Conservation (phyloP, 768 basidiomycete species). For the Amanita pseudoporphyria region DNA sequence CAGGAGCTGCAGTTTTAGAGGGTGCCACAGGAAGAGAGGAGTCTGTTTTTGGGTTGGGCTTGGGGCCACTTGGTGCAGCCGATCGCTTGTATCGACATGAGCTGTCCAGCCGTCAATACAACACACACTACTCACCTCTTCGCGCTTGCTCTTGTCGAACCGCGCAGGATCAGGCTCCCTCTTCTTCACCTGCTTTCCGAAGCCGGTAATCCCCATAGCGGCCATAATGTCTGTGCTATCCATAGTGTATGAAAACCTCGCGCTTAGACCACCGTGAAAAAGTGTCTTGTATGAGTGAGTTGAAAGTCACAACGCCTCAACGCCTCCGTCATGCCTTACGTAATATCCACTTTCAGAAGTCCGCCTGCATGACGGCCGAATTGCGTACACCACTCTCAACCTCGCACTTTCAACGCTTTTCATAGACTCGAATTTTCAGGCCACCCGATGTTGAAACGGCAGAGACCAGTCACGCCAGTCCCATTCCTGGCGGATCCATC, state of each 20-base stretch:
- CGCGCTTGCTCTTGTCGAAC: conserved; percentile 69
- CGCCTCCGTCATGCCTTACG: not conserved
- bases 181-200: conserved; percentile 66
- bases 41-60: not conserved
- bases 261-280: not conserved
- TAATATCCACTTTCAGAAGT: no score
- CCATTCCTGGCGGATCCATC: conserved; percentile 9
- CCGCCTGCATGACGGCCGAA: not conserved
- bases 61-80: not conserved
- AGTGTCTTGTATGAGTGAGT: not conserved
- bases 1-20: not conserved
- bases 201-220: conserved; percentile 77
- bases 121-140: conserved; percentile 22
- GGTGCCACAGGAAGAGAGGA: not conserved
- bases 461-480: conserved; percentile 33
- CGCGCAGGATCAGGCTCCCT: conserved; percentile 63
- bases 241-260: conserved; percentile 15
- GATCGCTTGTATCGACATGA: conserved; percentile 2
- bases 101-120: not conserved
- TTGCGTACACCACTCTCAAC: conserved; percentile 22
- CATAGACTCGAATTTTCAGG: not conserved
- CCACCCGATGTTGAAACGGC: conserved; percentile 44
- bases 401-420: conserved; percentile 13
- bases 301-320: not conserved
- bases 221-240: conserved; percentile 62